Conservation (phyloP, 1,284 basidiomycete species). For the Ustilago hordei region DNA sequence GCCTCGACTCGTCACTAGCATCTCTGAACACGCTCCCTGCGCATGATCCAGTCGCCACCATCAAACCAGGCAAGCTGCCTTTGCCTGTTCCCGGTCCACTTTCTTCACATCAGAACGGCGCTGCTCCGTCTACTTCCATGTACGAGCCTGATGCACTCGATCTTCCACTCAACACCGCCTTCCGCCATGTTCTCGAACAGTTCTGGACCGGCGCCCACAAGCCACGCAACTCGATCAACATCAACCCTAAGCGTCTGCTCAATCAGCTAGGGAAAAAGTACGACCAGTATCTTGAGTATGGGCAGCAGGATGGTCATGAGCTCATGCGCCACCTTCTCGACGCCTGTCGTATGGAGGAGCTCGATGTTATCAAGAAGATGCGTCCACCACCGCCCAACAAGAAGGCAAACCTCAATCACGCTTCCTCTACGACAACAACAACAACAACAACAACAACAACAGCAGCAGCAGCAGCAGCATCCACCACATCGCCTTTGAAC, state of each 20-base stretch:
- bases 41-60: constrained; percentile 36
- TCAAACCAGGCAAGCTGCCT: constrained; percentile 27
- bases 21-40: constrained; percentile 30
- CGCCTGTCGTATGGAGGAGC: constrained; percentile 93
- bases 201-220: constrained; percentile 50
- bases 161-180: constrained; percentile 58
- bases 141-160: constrained; percentile 45
- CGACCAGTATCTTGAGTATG: constrained; percentile 86
- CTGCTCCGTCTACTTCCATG: constrained; percentile 3
- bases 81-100: constrained; percentile 9
- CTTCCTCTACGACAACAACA: constrained; percentile 24
- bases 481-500: constrained; percentile 6
- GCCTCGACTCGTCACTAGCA: constrained; percentile 33
- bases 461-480: neutral
- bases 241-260: constrained; percentile 74
- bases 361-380: constrained; percentile 84
- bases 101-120: neutral
- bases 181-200: constrained; percentile 59
- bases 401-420: constrained; percentile 26
- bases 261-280: constrained; percentile 82
- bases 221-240: constrained; percentile 32
- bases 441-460: neutral
- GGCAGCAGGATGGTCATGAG: constrained; percentile 94
- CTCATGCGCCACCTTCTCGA: constrained; percentile 88
- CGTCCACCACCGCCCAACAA: constrained; percentile 73